phyloP scores from a whole-genome alignment of 108 stramenopile species.

The Cyclostephanos tholiformis region DNA sequence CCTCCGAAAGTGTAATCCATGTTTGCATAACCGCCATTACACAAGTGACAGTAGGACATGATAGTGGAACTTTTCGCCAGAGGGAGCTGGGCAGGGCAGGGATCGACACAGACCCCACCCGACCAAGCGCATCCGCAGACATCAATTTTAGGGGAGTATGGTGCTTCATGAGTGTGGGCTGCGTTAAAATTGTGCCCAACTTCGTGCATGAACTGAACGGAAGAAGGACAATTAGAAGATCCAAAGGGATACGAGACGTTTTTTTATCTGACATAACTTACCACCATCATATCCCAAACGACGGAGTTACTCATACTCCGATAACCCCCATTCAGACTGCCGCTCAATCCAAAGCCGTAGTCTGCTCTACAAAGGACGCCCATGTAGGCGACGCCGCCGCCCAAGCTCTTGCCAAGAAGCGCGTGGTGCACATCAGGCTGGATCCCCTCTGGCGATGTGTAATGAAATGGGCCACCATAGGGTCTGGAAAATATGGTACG shows the following conservation, averaged over 20 bases:
- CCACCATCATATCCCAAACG: constrained; percentile 9
- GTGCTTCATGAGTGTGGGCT: background rate
- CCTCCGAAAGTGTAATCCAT: constrained; percentile 16
- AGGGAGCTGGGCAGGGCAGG: background rate
- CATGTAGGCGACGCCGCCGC: constrained; percentile 6
- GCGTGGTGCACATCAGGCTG: constrained; percentile 11
- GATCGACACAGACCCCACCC: background rate
- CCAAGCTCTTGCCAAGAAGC: background rate
- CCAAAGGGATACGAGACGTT: no score
- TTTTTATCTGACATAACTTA: background rate
- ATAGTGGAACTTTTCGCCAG: background rate
- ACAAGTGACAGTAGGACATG: constrained; percentile 12
- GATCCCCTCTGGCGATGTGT: background rate
- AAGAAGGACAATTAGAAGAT: background rate
- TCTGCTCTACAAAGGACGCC: background rate
- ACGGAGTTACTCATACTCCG: background rate
- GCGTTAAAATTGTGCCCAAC: constrained; percentile 1
- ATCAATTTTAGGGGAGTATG: background rate
- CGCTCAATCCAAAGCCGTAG: constrained; percentile 8
- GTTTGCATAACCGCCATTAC: background rate
- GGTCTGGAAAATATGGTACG: background rate
- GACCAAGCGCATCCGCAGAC: background rate
- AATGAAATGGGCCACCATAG: background rate
- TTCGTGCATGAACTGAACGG: constrained; percentile 1
- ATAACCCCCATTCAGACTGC: constrained; percentile 1